Evolutionary conservation across 108 stramenopile genomes (phyloP), one percentile per base, ranked within the genome.

Genomic region (Schizochytrium sp.): DNA sequence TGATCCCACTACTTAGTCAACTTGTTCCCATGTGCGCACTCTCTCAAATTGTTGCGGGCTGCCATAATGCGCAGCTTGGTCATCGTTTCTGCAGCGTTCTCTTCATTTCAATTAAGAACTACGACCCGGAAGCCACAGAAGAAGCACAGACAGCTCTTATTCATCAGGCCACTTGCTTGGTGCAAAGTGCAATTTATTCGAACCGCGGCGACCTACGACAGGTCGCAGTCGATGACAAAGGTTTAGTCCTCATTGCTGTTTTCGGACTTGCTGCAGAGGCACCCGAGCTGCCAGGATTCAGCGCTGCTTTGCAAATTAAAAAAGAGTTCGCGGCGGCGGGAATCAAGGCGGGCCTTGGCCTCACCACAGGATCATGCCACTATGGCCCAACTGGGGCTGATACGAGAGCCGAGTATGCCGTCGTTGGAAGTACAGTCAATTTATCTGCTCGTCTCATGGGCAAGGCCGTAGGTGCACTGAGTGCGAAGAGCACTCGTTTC

Each of bases 201-300:
- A 6, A 83, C 3, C 51, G 28, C 25, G 76, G 76, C n/a, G 76
- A 83, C 48, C 51, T 83, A 12, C 6, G 76, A 53, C 76, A 83
- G 28, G 51, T 83, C 18, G 76, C 76, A 6, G 51, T 83, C n/a
- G 76, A 83, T 53, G 76, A 83, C 51, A 83, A 83, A 83, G 76
- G 76, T 23, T 34, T 83, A 6, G 76, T 83, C 8, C 45, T 83
- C n/a, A 83, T 83, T 53, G 12, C 19, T 53, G 51, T 83, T 25
- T 83, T 83, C 51, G 76, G 76, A 23, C 45, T 83, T 53, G 19
- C 76, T 34, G 76, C 48, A 6, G 10, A 83, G 51, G 51, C 14
- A 6, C 51, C 76, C 28, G 76, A 83, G 76, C n/a, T n/a, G 6
- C n/a, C 12, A 14, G 23, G 76, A 6, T 53, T 83, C 2, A 23